phyloP scores from a whole-genome alignment of 2,329 filamentous ascomycete genomes.

The Hymenoscyphus fructigenus region DNA sequence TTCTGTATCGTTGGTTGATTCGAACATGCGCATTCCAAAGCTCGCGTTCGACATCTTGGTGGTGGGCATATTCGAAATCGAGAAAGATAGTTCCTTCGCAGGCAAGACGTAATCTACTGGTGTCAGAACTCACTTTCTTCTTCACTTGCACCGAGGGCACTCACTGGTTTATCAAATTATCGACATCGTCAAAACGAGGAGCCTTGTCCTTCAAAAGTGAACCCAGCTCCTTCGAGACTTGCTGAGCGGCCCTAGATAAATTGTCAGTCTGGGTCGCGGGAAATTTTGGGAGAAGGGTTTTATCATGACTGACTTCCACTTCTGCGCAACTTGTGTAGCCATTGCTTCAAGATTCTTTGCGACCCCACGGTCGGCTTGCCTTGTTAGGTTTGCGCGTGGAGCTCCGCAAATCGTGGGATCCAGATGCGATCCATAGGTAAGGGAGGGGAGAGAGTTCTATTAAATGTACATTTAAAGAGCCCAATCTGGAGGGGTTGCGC shows the following conservation, averaged over 20 bases:
- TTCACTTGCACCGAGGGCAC: conserved; percentile 11
- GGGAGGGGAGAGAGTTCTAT: neutral
- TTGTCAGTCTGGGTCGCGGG: neutral
- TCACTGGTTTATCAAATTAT: conserved; percentile 35
- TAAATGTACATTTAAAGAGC: conserved; percentile 6
- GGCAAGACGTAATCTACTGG: conserved; percentile 44
- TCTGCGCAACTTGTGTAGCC: conserved; percentile 43
- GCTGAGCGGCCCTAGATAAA: conserved; percentile 40
- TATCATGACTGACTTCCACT: conserved; percentile 48
- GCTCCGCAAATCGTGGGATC: conserved; percentile 33
- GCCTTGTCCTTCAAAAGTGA: conserved; percentile 48
- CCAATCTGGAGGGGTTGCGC: neutral
- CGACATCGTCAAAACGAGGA: conserved; percentile 49
- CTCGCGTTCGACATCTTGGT: conserved; percentile 63
- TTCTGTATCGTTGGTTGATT: conserved; percentile 77
- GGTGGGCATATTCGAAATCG: conserved; percentile 66
- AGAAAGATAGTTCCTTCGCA: conserved; percentile 72
- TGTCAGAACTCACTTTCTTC: conserved; percentile 19
- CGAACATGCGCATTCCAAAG: conserved; percentile 79
- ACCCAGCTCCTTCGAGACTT: conserved; percentile 49
- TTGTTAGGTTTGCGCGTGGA: conserved; percentile 57
- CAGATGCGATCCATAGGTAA: conserved; percentile 32
- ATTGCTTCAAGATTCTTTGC: conserved; percentile 25
- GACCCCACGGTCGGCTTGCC: conserved; percentile 52
- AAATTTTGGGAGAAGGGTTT: conserved; percentile 5